A percentile compares a stretch with the other conserved stretches of the same genome.
phyloP scores from a whole-genome alignment of 306 rosid genomes.

The Cajanus cajan region DNA sequence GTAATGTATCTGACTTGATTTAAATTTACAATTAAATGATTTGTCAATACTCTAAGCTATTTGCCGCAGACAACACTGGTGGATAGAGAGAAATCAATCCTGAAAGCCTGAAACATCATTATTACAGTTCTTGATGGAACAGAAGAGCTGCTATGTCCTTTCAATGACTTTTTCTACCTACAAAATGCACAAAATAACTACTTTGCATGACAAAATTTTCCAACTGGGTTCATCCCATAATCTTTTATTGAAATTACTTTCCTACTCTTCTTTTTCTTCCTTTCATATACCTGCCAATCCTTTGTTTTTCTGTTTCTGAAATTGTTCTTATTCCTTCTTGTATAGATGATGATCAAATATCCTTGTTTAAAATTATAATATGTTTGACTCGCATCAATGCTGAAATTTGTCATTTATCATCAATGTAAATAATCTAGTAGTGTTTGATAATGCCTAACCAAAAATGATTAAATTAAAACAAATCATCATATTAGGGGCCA shows the following conservation, averaged over 20 bases:
- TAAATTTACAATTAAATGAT: conserved; percentile 10
- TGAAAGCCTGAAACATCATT: too few species aligned
- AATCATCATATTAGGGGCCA: background rate
- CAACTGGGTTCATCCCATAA: too few species aligned
- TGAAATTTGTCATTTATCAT: background rate
- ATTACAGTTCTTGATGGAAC: too few species aligned
- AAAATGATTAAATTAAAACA: background rate
- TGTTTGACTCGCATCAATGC: background rate
- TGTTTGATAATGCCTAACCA: background rate
- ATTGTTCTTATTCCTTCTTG: background rate
- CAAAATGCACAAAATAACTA: too few species aligned
- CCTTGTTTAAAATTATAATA: background rate
- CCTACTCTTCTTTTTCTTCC: background rate
- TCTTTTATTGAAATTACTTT: background rate
- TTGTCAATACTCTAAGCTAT: conserved; percentile 5
- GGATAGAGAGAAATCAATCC: too few species aligned
- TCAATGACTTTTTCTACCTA: too few species aligned
- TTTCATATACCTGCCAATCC: background rate
- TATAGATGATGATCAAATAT: background rate
- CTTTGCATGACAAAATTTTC: too few species aligned
- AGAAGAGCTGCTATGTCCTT: too few species aligned
- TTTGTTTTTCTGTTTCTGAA: background rate
- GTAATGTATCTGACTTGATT: conserved; percentile 12
- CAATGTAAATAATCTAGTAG: background rate
- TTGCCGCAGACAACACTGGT: too few species aligned